Base-by-base conservation (phyloP, 495 filamentous ascomycete species). In the Glonium stellatum region DNA sequence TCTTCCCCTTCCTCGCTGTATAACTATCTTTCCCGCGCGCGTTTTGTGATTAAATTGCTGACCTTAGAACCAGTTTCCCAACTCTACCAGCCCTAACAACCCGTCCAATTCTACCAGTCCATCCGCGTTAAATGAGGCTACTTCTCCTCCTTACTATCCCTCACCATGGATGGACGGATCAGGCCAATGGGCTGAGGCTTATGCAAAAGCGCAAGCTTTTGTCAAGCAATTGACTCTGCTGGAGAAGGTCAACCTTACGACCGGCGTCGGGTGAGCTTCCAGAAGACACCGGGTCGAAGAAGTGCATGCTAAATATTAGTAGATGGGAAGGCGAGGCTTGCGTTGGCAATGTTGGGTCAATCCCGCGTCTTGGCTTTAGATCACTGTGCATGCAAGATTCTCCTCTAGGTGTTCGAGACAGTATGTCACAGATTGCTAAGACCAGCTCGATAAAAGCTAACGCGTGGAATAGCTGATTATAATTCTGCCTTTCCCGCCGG, bases 171-270 rank as follows among this genome's bases (percentile, higher is more conserved):
- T 82, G 75, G 79, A 82, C 62, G 80, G 84, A 31, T 79, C 84
- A 6, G 83, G 80, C 47, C 86, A 55, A 25, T 96, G 91, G 91
- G 78, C 81, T 41, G 84, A 86, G 4, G 89, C 90, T 11, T 91
- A 95, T 69, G 72, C 70, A 36, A 86, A 89, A 65, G 91, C 91
- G 5, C 82, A 81, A 60, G 80, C 76, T 0, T 92, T 95, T 60
- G 91, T 96, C 39, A 86, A 84, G 6, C 82, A 89, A 73, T 75
- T 96, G 70, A 96, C 90, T 0, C 73, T 96, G 58, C 73, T 85
- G 11, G 91, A 96, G 77, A 96, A 96, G 78, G 87, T 96, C 70
- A 97, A 97, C 67, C 67, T 97, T 59, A 95, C 91, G 1, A 95
- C 89, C 10, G 91, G 91, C 71, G 78, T 86, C 61, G 90, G 90